phyloP scores from a whole-genome alignment of 73 alveolate species.

The Symbiodinium pilosum region DNA sequence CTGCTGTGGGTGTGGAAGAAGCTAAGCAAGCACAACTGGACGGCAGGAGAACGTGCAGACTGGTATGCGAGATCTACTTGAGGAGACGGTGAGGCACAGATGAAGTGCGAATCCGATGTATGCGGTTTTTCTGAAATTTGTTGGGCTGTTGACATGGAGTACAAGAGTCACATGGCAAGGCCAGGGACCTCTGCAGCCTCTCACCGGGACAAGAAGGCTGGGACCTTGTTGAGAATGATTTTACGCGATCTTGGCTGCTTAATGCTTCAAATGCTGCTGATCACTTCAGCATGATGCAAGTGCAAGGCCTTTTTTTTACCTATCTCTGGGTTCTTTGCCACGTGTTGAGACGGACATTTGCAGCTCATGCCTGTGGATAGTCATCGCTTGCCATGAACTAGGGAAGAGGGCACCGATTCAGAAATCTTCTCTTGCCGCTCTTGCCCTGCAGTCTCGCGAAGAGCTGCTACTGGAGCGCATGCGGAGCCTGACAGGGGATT shows the following conservation, averaged over 20 bases:
- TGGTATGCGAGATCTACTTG: not conserved
- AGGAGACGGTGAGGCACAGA: too few species aligned
- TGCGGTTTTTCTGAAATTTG: too few species aligned
- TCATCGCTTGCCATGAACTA: too few species aligned
- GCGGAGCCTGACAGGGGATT: constrained; percentile 57
- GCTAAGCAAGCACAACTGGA: too few species aligned
- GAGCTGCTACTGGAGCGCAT: constrained; percentile 49
- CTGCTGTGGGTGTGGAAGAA: too few species aligned
- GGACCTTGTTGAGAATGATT: too few species aligned
- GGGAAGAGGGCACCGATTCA: too few species aligned
- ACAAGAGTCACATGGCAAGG: not conserved
- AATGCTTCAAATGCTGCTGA: too few species aligned
- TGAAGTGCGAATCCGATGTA: too few species aligned
- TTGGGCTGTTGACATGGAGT: not conserved
- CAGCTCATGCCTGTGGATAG: not conserved
- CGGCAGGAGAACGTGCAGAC: not conserved
- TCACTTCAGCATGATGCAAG: too few species aligned
- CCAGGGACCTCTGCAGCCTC: not conserved
- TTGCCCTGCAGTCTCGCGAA: constrained; percentile 8
- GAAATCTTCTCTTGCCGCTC: too few species aligned
- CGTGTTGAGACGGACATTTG: not conserved
- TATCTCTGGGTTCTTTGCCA: not conserved
- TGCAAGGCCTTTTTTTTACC: not conserved
- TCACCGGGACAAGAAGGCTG: not conserved
- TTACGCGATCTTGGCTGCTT: too few species aligned